Evolutionary conservation across 2,329 filamentous ascomycete genomes (phyloP).

Genomic region (Talaromyces albobiverticillius): DNA sequence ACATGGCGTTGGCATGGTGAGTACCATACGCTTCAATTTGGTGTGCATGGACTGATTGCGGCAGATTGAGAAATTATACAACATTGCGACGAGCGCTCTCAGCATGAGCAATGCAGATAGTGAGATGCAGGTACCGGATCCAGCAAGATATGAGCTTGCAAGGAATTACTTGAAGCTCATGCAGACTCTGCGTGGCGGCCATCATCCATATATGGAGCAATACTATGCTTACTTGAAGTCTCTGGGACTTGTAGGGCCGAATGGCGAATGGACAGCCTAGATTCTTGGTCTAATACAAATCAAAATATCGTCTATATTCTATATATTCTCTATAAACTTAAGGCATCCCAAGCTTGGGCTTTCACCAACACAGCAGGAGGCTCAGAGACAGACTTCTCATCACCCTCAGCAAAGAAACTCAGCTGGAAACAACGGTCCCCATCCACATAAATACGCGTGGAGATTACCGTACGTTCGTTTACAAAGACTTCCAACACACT

Average conservation of each 20-base stretch:
- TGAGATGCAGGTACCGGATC: neutral
- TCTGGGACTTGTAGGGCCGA: neutral
- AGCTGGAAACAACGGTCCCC: neutral
- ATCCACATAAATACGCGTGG: constrained; percentile 36
- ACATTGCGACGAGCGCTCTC: constrained; percentile 35
- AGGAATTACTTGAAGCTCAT: constrained; percentile 32
- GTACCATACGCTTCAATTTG: constrained; percentile 8
- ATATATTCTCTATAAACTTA: neutral
- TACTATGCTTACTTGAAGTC: constrained; percentile 22
- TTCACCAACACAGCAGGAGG: neutral
- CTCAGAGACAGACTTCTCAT: neutral
- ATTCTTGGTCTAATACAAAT: neutral
- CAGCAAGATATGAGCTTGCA: constrained; percentile 22
- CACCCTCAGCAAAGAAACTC: constrained; percentile 1
- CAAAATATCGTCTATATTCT: neutral
- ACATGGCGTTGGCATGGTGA: constrained; percentile 39
- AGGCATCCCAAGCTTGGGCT: neutral
- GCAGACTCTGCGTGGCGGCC: constrained; percentile 33
- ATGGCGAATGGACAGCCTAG: neutral
- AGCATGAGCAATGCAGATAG: constrained; percentile 18
- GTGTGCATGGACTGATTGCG: neutral
- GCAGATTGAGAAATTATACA: constrained; percentile 39
- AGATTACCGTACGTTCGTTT: constrained; percentile 43
- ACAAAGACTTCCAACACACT: constrained; percentile 48
- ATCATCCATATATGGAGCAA: constrained; percentile 34